Evolutionary conservation across 2,329 filamentous ascomycete species (phyloP), one percentile per base, ranked within the genome.

Genomic region (Cercospora zeina): DNA sequence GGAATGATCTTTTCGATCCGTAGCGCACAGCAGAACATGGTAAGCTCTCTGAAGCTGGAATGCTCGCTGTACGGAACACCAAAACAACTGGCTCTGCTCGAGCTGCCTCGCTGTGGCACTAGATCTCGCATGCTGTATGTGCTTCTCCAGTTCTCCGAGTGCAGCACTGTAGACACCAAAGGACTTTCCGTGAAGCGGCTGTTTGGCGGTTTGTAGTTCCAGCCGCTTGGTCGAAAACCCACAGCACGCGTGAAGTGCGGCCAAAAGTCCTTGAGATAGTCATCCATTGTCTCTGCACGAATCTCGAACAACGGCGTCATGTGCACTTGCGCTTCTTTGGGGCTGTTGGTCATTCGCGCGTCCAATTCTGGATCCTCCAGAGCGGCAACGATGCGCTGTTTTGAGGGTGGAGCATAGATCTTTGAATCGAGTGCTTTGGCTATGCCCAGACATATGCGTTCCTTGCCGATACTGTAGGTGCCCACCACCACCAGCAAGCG

Each of bases 301-400:
- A 99, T 92, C 75, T 97, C 93, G 82, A 95, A 95, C 9, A 99
- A 82, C 70, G 90, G 92, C 70, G 96, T 96, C 93, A 99, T 97
- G 77, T 99, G 95, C 0, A 99, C 92, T 76, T 97, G 93, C 0
- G 95, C 95, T 70, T 91, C 90, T 21, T 84, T 79, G 0, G 95
- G 92, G 72, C 97, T 81, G 7, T 83, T 82, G 0, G 95, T 99
- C 70, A 99, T 83, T 3, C 91, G 83, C 0, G 84, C 82, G 27
- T 87, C 81, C 4, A 99, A 83, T 72, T 96, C 93, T 0, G 89
- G 82, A 72, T 97, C 93, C 72, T 92, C 92, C 0, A 99, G 84
- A 67, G 91, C 91, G 21, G 85, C 82, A 77, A 91, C 93, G 27
- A 97, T 91, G 65, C 87, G 86, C 74, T 91, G 89, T 77, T 99